Percentiles rank a stretch among this genome's conserved stretches.
Evolutionary conservation across 78 protist species (phyloP).

Genomic region (Planoprotostelium fungivorum): DNA sequence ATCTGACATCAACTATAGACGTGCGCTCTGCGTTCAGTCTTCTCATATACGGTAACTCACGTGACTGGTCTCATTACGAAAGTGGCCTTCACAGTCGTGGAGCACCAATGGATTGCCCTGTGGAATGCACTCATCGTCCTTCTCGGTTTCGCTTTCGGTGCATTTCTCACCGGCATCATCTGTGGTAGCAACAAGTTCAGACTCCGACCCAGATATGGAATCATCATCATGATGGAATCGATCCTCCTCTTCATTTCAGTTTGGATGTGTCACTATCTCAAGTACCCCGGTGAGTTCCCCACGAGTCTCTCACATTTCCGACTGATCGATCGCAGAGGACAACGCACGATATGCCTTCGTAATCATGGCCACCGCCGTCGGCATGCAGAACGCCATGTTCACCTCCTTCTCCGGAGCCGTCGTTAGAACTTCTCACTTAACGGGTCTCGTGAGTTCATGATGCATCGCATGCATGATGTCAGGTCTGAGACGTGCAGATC

Average conservation of each 20-base stretch:
- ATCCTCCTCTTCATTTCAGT: background rate
- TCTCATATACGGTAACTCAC: background rate
- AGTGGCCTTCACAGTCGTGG: background rate
- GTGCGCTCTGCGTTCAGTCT: background rate
- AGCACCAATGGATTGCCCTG: background rate
- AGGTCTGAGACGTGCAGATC: background rate
- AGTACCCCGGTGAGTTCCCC: background rate
- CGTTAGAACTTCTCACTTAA: background rate
- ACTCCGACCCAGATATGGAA: background rate
- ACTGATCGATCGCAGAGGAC: background rate
- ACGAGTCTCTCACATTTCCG: background rate
- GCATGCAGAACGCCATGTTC: background rate
- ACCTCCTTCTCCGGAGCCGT: background rate
- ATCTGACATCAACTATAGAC: too few relatives aligned
- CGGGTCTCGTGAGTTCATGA: background rate
- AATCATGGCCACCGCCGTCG: background rate
- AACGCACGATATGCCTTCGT: background rate
- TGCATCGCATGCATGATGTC: background rate
- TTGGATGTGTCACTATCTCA: background rate
- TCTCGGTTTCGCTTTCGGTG: background rate
- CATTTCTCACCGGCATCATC: background rate
- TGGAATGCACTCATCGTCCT: background rate
- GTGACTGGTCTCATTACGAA: background rate
- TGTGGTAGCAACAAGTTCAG: background rate
- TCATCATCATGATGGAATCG: background rate